Percentiles rank a stretch among this genome's conserved stretches.
These are phyloP conservation scores for Acaromyces ingoldii DNA, from an alignment of 1,284 basidiomycete genomes.

Conservation along the genomic window DNA sequence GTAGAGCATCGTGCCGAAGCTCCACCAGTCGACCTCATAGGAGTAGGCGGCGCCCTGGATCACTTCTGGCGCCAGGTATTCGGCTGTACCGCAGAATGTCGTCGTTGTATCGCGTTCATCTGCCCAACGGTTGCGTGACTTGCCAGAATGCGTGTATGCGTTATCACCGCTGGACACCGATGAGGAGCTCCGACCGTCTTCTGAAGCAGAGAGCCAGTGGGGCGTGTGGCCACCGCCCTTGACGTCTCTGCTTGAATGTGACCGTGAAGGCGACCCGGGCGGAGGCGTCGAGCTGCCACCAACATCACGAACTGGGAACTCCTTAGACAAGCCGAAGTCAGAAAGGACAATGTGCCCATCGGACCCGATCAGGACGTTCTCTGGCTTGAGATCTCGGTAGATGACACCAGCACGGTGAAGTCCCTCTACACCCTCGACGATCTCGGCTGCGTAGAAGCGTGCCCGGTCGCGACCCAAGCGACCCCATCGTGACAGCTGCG, in stretches of 20 bases:
- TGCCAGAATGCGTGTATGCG: neutral
- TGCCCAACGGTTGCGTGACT: constrained; percentile 8
- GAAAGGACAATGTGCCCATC: constrained; percentile 93
- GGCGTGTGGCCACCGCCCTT: neutral
- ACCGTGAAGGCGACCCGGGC: constrained; percentile 26
- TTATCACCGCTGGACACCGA: neutral
- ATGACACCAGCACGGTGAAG: constrained; percentile 73
- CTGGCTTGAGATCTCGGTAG: constrained; percentile 84
- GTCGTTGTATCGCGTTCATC: constrained; percentile 61
- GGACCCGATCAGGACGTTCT: constrained; percentile 86
- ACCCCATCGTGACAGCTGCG: constrained; percentile 90
- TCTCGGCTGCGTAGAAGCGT: constrained; percentile 91
- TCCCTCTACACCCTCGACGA: constrained; percentile 88
- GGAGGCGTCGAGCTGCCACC: constrained; percentile 12
- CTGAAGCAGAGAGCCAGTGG: constrained; percentile 14
- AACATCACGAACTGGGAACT: constrained; percentile 20
- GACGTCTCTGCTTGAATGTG: constrained; percentile 28
- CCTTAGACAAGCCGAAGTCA: constrained; percentile 85
- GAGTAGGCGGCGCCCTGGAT: constrained; percentile 84
- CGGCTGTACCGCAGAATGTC: constrained; percentile 67
- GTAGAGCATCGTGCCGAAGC: constrained; percentile 91
- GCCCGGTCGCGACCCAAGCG: constrained; percentile 83
- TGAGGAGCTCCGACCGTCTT: constrained; percentile 17
- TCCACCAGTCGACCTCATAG: constrained; percentile 97
- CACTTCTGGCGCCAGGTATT: constrained; percentile 56